Percentiles rank a stretch among this genome's conserved stretches.
phyloP scores from a whole-genome alignment of 495 filamentous ascomycete species.

The Usnea hakonensis region DNA sequence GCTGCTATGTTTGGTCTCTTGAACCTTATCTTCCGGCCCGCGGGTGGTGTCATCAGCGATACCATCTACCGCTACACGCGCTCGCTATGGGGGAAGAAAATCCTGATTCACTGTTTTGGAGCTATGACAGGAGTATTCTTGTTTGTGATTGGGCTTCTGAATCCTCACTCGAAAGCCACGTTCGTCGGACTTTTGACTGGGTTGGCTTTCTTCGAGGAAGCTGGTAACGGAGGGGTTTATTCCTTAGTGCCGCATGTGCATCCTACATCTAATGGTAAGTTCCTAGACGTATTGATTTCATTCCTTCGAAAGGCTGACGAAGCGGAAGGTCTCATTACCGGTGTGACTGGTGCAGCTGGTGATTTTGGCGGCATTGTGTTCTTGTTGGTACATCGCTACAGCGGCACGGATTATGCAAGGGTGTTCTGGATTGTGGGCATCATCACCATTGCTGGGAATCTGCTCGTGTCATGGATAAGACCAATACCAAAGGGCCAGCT shows the following conservation, averaged over 20 bases:
- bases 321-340: conserved; percentile 59
- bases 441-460: conserved; percentile 56
- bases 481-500: conserved; percentile 59
- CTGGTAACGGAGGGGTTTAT: conserved; percentile 76
- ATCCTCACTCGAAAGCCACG: conserved; percentile 48
- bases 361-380: conserved; percentile 82
- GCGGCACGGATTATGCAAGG: conserved; percentile 54
- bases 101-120: conserved; percentile 55
- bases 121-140: conserved; percentile 57
- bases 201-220: conserved; percentile 73
- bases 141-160: conserved; percentile 58
- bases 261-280: conserved; percentile 60
- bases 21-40: conserved; percentile 66
- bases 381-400: conserved; percentile 73
- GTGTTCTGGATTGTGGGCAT: conserved; percentile 73
- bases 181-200: conserved; percentile 71
- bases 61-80: conserved; percentile 55
- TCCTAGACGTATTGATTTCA: background rate
- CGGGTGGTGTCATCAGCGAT: conserved; percentile 66
- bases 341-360: conserved; percentile 69
- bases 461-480: conserved; percentile 62
- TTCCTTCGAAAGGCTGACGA: background rate
- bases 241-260: conserved; percentile 76
- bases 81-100: conserved; percentile 68
- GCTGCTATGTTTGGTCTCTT: conserved; percentile 86